Evolutionary conservation across 441 rosid species (phyloP).

Genomic region (Dalechampia spathulata): DNA sequence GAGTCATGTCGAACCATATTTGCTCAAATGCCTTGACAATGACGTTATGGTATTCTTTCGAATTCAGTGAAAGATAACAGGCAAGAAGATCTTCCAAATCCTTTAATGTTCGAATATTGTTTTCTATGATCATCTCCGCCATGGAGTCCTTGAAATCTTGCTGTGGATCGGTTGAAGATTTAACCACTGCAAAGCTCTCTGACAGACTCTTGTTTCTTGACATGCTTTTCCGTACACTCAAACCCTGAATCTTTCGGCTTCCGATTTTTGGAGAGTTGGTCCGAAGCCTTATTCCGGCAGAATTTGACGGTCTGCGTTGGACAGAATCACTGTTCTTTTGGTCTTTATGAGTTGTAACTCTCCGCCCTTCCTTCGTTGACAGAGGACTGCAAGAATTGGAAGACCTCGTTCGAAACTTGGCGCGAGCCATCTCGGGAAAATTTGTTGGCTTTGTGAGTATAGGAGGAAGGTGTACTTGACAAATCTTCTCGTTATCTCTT

Average conservation of each 20-base stretch:
- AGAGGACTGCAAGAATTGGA: too few species aligned
- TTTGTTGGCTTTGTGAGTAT: constrained; percentile 19
- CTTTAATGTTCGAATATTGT: constrained; percentile 58
- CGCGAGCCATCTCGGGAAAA: too few species aligned
- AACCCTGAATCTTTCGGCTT: constrained; percentile 29
- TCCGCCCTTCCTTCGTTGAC: too few species aligned
- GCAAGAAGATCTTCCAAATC: constrained; percentile 91
- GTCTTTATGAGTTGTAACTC: too few species aligned
- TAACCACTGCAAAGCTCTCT: constrained; percentile 70
- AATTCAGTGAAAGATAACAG: constrained; percentile 72
- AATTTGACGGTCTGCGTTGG: constrained; percentile 20
- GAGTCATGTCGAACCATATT: constrained; percentile 45
- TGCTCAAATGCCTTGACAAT: constrained; percentile 83
- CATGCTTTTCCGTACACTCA: too few species aligned
- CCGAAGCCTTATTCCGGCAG: constrained; percentile 63
- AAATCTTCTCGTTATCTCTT: too few species aligned
- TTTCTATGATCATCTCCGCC: constrained; percentile 91
- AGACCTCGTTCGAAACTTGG: too few species aligned
- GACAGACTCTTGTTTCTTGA: constrained; percentile 25
- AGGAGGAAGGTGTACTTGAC: too few species aligned
- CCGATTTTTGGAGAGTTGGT: constrained; percentile 53
- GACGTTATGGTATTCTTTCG: constrained; percentile 60
- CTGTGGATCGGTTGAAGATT: constrained; percentile 66
- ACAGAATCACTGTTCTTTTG: background rate
- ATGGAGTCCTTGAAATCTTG: constrained; percentile 84